These are phyloP conservation scores for Hirschioporus abietinus DNA, from an alignment of 768 basidiomycete species.

Conservation along the genomic window DNA sequence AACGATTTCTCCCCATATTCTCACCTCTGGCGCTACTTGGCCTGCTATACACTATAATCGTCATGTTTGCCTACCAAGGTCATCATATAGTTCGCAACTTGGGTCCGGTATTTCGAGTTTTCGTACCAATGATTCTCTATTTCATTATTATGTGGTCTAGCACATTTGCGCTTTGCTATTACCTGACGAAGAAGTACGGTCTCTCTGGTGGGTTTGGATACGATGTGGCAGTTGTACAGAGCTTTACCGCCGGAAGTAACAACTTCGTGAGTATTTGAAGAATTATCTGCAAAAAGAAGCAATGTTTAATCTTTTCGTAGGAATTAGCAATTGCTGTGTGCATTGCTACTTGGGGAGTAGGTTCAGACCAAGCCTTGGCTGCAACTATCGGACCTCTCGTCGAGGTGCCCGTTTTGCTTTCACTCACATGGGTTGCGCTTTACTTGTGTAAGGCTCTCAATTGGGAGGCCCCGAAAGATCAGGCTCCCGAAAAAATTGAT, in stretches of 20 bases:
- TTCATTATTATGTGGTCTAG: slow-evolving; percentile 72
- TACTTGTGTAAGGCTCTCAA: slow-evolving; percentile 24
- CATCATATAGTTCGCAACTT: slow-evolving; percentile 70
- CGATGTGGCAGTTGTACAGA: slow-evolving; percentile 69
- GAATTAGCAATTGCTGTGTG: slow-evolving; percentile 83
- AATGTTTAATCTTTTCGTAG: too few species aligned
- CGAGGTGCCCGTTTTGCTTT: slow-evolving; percentile 73
- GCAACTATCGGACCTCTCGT: slow-evolving; percentile 77
- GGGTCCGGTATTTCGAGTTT: slow-evolving; percentile 71
- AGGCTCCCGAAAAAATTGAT: not conserved
- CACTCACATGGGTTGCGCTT: slow-evolving; percentile 61
- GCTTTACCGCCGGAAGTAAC: slow-evolving; percentile 76
- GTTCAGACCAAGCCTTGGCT: slow-evolving; percentile 74
- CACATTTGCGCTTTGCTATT: slow-evolving; percentile 53
- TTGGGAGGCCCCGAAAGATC: not conserved
- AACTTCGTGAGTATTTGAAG: slow-evolving; percentile 52
- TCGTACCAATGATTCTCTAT: slow-evolving; percentile 77
- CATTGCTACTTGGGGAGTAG: slow-evolving; percentile 71
- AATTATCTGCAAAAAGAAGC: too few species aligned
- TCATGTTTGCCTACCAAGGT: slow-evolving; percentile 64
- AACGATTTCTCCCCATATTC: slow-evolving; percentile 62
- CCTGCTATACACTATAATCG: slow-evolving; percentile 74
- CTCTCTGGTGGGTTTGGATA: slow-evolving; percentile 38
- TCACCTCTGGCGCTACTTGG: slow-evolving; percentile 67
- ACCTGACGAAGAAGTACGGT: slow-evolving; percentile 29